Evolutionary conservation across 73 alveolate genomes (phyloP).

Genomic region (Tetrahymena elliotti): DNA sequence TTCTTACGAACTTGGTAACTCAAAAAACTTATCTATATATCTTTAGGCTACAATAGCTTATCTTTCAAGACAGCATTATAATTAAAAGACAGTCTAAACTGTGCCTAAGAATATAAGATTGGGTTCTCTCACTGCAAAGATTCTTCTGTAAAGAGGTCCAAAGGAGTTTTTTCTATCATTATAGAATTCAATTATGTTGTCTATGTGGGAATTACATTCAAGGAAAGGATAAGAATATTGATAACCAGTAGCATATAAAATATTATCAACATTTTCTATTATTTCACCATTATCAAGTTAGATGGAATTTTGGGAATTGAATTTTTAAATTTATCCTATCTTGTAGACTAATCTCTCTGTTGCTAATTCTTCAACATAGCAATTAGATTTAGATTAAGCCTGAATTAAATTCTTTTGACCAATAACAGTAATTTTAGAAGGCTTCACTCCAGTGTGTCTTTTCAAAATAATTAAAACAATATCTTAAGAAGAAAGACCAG

Average conservation of each 20-base stretch:
- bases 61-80: neutral
- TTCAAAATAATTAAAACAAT: neutral
- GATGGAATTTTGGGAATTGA: neutral
- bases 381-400: neutral
- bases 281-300: neutral
- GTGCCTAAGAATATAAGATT: neutral
- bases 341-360: neutral
- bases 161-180: neutral
- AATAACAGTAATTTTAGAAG: neutral
- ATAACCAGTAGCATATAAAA: neutral
- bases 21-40: neutral
- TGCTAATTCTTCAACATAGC: neutral
- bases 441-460: neutral
- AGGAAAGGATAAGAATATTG: neutral
- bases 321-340: neutral
- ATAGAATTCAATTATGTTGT: neutral
- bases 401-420: neutral
- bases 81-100: neutral
- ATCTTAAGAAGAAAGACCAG: neutral
- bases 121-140: neutral
- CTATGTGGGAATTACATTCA: neutral
- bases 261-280: neutral
- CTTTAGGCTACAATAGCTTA: neutral
- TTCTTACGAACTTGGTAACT: neutral
- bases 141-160: neutral